These are phyloP conservation scores for Kregervanrija delftensis DNA, from an alignment of 805 yeast species.

Conservation along the genomic window DNA sequence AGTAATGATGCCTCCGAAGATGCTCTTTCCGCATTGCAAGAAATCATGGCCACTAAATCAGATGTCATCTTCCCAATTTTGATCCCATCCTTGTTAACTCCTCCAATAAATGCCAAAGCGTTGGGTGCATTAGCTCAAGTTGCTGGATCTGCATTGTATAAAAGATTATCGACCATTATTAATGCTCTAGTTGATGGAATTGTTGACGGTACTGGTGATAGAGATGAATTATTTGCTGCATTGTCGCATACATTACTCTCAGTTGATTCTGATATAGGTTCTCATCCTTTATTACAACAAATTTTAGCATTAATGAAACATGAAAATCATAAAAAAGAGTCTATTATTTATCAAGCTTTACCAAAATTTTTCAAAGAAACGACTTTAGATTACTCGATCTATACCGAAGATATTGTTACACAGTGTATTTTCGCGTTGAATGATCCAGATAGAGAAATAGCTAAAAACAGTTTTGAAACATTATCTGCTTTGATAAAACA, in stretches of 20 bases:
- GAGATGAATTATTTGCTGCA: conserved; percentile 39
- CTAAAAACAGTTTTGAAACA: conserved; percentile 57
- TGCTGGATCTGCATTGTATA: conserved; percentile 77
- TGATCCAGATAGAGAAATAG: conserved; percentile 57
- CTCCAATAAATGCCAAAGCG: conserved; percentile 88
- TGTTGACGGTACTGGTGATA: conserved; percentile 30
- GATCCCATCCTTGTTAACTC: conserved; percentile 72
- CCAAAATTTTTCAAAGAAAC: conserved; percentile 66
- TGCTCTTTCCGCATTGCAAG: conserved; percentile 84
- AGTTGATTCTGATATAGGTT: conserved; percentile 69
- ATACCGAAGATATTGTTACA: conserved; percentile 67
- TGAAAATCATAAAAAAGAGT: conserved; percentile 61
- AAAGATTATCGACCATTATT: conserved; percentile 65
- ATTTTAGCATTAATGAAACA: conserved; percentile 67
- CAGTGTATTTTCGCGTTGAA: conserved; percentile 68
- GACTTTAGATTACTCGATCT: conserved; percentile 60
- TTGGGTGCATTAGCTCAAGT: conserved; percentile 82
- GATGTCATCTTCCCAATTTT: conserved; percentile 91
- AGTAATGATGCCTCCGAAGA: conserved; percentile 42
- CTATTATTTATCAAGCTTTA: conserved; percentile 57
- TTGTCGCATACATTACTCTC: conserved; percentile 68
- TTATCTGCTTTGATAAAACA: conserved; percentile 59
- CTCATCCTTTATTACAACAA: conserved; percentile 80
- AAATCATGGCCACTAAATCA: conserved; percentile 84
- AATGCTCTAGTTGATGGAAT: conserved; percentile 63